These are phyloP conservation scores for Suillus spraguei DNA, from an alignment of 768 basidiomycete genomes.

Conservation along the genomic window DNA sequence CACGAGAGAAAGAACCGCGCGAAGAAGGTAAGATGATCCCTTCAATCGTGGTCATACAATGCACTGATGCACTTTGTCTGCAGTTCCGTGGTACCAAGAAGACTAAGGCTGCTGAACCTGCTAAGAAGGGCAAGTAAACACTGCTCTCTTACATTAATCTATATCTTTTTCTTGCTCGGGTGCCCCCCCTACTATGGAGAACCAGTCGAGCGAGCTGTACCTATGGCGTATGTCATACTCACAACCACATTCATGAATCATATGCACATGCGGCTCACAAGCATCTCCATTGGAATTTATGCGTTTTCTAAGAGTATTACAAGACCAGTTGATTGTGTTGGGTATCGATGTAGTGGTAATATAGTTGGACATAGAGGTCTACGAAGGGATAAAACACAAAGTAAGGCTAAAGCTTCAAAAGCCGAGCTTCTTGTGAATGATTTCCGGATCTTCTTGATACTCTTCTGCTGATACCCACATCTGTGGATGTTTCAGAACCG, in stretches of 20 bases:
- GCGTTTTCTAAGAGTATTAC: slow-evolving; percentile 34
- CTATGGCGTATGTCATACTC: slow-evolving; percentile 42
- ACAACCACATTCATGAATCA: slow-evolving; percentile 25
- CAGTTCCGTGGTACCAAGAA: slow-evolving; percentile 97
- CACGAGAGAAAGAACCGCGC: slow-evolving; percentile 99
- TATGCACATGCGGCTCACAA: slow-evolving; percentile 28
- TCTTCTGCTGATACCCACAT: slow-evolving; percentile 99
- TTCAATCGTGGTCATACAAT: slow-evolving; percentile 3
- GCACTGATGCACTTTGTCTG: slow-evolving; percentile 19
- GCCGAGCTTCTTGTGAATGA: slow-evolving; percentile 94
- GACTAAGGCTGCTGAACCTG: slow-evolving; percentile 86
- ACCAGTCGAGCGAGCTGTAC: slow-evolving; percentile 41
- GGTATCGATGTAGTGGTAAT: slow-evolving; percentile 31
- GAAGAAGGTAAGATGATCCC: slow-evolving; percentile 79
- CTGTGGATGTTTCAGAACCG: slow-evolving; percentile 40
- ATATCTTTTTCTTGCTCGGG: slow-evolving; percentile 18
- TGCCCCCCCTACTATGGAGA: slow-evolving; percentile 34
- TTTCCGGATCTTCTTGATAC: slow-evolving; percentile 98
- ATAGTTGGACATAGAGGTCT: slow-evolving; percentile 17
- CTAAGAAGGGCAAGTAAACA: slow-evolving; percentile 90
- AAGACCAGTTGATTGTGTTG: slow-evolving; percentile 32
- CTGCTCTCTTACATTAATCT: slow-evolving; percentile 23
- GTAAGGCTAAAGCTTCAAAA: slow-evolving; percentile 47
- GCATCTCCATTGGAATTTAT: slow-evolving; percentile 25
- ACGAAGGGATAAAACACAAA: slow-evolving; percentile 5